Percentiles rank a stretch among this genome's conserved stretches.
These are phyloP conservation scores for Cnidoscolus chayamansa DNA, from an alignment of 441 rosid genomes.

Conservation along the genomic window DNA sequence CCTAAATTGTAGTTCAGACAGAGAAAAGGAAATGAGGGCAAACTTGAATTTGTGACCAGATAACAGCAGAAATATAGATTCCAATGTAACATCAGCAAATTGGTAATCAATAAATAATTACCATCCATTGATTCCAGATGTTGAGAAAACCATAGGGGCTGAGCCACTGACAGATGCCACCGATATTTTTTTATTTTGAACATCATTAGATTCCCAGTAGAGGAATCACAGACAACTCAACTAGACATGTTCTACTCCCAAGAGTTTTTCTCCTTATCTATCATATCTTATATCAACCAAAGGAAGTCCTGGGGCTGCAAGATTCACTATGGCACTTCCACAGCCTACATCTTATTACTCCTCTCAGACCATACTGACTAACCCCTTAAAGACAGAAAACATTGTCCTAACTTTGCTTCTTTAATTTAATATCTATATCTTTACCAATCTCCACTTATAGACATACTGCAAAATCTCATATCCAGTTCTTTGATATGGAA, in stretches of 20 bases:
- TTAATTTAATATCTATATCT: no score
- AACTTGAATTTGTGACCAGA: neutral
- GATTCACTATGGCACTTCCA: constrained; percentile 6
- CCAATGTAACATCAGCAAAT: neutral
- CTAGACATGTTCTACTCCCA: neutral
- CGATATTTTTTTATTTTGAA: neutral
- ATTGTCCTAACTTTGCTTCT: neutral
- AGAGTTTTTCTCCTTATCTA: neutral
- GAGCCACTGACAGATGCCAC: neutral
- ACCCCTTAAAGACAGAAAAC: neutral
- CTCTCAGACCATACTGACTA: constrained; percentile 2
- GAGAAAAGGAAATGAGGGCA: neutral
- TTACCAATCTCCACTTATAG: no score
- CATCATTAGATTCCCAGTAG: neutral
- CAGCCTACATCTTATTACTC: neutral
- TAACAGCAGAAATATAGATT: neutral
- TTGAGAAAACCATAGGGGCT: neutral
- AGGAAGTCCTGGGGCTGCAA: neutral
- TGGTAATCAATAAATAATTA: neutral
- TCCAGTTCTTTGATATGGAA: no score
- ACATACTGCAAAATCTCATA: no score
- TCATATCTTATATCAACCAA: neutral
- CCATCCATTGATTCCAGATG: neutral
- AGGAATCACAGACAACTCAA: neutral
- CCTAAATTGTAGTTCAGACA: neutral